A percentile compares a stretch with the other conserved stretches of the same genome.
Evolutionary conservation across 768 basidiomycete species (phyloP).

Genomic region (Tricholoma matsutake): DNA sequence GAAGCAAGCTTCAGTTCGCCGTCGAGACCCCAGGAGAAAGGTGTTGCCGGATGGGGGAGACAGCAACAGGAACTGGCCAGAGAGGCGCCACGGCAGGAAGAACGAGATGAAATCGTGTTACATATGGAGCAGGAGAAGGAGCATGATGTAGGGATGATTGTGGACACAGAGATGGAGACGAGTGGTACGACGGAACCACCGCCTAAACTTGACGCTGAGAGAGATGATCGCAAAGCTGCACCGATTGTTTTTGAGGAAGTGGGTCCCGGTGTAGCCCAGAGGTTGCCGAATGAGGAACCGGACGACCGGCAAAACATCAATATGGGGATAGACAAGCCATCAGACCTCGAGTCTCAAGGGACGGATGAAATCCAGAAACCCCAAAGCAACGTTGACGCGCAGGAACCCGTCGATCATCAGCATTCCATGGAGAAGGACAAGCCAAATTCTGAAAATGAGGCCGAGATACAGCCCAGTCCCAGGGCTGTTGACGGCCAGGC

Average conservation of each 20-base stretch:
- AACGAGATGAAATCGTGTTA: background rate
- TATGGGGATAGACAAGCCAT: background rate
- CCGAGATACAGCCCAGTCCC: background rate
- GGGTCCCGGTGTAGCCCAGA: background rate
- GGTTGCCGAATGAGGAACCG: background rate
- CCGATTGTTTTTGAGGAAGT: background rate
- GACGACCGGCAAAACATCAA: background rate
- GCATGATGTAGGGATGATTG: background rate
- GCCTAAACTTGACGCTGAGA: background rate
- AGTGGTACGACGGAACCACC: background rate
- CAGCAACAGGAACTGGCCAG: background rate
- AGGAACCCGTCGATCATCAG: background rate
- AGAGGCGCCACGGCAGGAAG: background rate
- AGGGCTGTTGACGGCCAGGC: background rate
- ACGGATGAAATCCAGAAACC: background rate
- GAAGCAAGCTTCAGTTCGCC: slow-evolving; percentile 3
- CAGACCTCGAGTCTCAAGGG: background rate
- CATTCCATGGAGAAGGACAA: background rate
- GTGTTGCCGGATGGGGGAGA: background rate
- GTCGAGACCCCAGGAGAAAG: background rate
- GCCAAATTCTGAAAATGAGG: background rate
- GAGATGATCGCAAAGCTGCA: background rate
- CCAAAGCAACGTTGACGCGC: background rate
- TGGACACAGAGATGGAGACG: background rate
- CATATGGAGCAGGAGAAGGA: background rate